These are phyloP conservation scores for Mycena amicta DNA, from an alignment of 768 basidiomycete species.

Conservation along the genomic window DNA sequence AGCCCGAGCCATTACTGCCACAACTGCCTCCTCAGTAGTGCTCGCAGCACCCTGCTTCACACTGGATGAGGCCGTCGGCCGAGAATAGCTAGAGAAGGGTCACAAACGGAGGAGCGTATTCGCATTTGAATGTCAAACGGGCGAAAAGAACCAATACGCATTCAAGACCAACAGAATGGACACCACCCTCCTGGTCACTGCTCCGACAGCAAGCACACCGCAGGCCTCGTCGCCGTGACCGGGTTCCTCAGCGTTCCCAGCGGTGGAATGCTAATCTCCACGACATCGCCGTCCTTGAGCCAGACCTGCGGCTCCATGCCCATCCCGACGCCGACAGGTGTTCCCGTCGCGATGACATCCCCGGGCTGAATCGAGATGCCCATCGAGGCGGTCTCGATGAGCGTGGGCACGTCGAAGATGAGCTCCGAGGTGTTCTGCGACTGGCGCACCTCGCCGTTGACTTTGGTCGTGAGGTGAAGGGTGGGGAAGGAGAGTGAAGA, in stretches of 20 bases:
- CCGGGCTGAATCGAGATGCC: slow-evolving; percentile 23
- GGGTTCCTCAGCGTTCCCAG: slow-evolving; percentile 19
- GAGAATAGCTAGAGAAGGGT: too few species aligned
- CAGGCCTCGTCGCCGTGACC: slow-evolving; percentile 13
- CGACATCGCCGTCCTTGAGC: slow-evolving; percentile 24
- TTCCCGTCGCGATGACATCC: slow-evolving; percentile 23
- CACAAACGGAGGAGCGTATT: too few species aligned
- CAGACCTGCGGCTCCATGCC: slow-evolving; percentile 18
- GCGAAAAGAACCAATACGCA: too few species aligned
- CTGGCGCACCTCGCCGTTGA: slow-evolving; percentile 23
- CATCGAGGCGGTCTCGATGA: slow-evolving; percentile 21
- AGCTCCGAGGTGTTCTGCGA: slow-evolving; percentile 26
- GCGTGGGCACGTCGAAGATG: slow-evolving; percentile 24
- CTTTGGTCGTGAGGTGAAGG: slow-evolving; percentile 21
- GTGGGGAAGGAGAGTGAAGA: slow-evolving; percentile 19
- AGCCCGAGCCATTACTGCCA: too few species aligned
- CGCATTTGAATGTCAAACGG: too few species aligned
- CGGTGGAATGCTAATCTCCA: slow-evolving; percentile 22
- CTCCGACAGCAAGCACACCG: slow-evolving; percentile 3
- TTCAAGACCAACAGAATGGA: too few species aligned
- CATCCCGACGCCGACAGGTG: slow-evolving; percentile 23
- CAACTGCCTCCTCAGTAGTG: too few species aligned
- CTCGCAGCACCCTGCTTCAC: too few species aligned
- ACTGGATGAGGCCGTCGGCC: too few species aligned
- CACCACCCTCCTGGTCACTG: too few species aligned